Base-by-base conservation (phyloP, 345 rosid genomes). In the Eucalyptus paniculata region DNA sequence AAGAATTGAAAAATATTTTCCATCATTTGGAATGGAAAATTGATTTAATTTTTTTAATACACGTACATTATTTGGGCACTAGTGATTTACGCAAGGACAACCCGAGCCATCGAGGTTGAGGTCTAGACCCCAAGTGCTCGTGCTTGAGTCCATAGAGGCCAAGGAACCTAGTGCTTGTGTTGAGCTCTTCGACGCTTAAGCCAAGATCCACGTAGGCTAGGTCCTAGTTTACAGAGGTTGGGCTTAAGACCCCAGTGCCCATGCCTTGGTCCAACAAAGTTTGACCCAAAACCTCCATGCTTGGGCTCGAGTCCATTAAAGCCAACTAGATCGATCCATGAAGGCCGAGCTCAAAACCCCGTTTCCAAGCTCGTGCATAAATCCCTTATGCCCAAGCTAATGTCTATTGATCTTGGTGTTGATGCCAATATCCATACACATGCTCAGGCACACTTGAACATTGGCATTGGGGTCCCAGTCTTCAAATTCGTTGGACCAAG, bases 21-120 rank as follows among this genome's bases (percentile, higher is more conserved):
- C 8, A 0, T 51, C 23, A 18, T 51, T 18, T 51, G 23, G 4
- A 51, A 51, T 51, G 56, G 56, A 51, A 51, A 7, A 7, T 18
- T 51, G 9, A 51, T 51, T 51, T 51, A 51, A 51, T 18, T 51
- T 51, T 51, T 51, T 51, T 18, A 19, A 7, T 54, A 54, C 0
- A 54, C 0, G 60, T 54, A 23, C 2, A 21, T 54, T 54, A 54
- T 54, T 54, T 54, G 12, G 60, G 8, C 26, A 21, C 28, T 54
- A 54, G 28, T 23, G 12, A 54, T 23, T 54, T 54, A 23, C 2
- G 12, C 5, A 9, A 0, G 28, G 12, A 54, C 12, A 54, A 54
- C 1, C 2, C 3, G 1, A 24, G 30, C 13, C 62, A 56, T 56
- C 1, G 1, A 56, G 28, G 62, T 2, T 0, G 3, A 56, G 62